Conservation (phyloP, 164 flowering plant species). For the Magnolia kwangsiensis region DNA sequence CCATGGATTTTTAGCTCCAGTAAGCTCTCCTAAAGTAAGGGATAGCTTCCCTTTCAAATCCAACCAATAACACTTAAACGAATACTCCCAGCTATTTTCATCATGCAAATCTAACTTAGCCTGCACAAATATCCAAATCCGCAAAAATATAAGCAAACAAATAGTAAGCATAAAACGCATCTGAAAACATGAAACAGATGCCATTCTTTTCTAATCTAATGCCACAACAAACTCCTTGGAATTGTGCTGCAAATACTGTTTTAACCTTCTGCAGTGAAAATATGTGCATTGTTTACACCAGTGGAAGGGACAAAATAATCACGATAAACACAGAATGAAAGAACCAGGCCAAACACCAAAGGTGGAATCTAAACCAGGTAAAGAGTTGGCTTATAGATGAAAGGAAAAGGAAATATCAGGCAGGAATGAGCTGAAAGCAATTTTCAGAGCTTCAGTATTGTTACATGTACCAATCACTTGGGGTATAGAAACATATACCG, state of each 20-base stretch:
- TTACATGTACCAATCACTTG: not conserved
- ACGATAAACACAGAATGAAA: not conserved
- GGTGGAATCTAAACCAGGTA: not conserved
- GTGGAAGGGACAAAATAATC: not conserved
- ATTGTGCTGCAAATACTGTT: not conserved
- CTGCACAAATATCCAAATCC: slow-evolving; percentile 32
- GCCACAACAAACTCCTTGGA: not conserved
- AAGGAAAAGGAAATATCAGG: not conserved
- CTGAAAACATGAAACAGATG: not conserved
- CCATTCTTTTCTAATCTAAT: not conserved
- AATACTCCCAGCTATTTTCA: slow-evolving; percentile 77
- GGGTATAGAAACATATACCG: too few relatives aligned
- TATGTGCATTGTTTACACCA: not conserved
- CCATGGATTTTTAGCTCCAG: slow-evolving; percentile 61
- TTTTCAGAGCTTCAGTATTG: not conserved
- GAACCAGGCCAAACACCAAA: not conserved
- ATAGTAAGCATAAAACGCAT: too few relatives aligned
- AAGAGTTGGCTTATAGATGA: not conserved
- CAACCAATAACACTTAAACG: slow-evolving; percentile 86
- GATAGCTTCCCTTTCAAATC: slow-evolving; percentile 61
- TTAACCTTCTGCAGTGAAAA: not conserved
- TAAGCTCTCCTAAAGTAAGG: slow-evolving; percentile 56
- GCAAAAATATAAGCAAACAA: not conserved
- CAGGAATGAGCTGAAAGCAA: not conserved
- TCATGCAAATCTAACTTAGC: slow-evolving; percentile 69